A percentile compares a stretch with the other conserved stretches of the same genome.
phyloP scores from a whole-genome alignment of 139 green algal species.

The Chlamydomonas schloesseri region DNA sequence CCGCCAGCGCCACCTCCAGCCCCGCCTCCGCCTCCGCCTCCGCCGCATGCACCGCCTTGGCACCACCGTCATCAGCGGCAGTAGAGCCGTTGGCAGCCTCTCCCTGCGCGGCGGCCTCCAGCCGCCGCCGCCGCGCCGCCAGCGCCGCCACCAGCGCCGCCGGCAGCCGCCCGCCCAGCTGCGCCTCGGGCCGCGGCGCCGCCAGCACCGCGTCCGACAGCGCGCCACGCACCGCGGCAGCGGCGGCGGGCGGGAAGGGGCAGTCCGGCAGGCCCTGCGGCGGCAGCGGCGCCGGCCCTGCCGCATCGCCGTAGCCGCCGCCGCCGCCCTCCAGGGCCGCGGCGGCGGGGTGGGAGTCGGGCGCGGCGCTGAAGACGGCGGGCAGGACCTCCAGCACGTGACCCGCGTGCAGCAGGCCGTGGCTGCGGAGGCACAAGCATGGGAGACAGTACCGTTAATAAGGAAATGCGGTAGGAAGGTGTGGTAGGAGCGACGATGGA shows the following conservation, averaged over 20 bases:
- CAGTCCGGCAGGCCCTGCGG: background rate
- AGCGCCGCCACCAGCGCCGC: background rate
- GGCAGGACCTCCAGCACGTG: conserved; percentile 60
- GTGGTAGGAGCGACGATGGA: background rate
- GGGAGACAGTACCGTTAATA: background rate
- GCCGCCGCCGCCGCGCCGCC: background rate
- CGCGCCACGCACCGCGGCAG: conserved; percentile 30
- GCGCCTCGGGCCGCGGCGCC: background rate
- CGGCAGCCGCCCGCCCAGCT: background rate
- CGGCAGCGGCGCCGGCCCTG: background rate
- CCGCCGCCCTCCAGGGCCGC: background rate
- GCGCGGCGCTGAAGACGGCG: conserved; percentile 53
- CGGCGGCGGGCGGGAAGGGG: conserved; percentile 38
- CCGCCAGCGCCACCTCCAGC: background rate
- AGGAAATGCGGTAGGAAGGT: background rate
- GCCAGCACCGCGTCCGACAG: conserved; percentile 46
- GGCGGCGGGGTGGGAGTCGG: conserved; percentile 10
- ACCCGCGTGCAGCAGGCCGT: conserved; percentile 34
- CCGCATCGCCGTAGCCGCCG: background rate
- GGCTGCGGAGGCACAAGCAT: background rate
- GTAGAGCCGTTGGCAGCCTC: too few species aligned
- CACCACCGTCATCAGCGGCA: too few species aligned
- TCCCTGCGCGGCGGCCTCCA: too few species aligned
- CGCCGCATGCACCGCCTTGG: too few species aligned
- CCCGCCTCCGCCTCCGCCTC: background rate